Evolutionary conservation across 2,329 filamentous ascomycete genomes (phyloP).

Genomic region (Periglandula ipomoeae): DNA sequence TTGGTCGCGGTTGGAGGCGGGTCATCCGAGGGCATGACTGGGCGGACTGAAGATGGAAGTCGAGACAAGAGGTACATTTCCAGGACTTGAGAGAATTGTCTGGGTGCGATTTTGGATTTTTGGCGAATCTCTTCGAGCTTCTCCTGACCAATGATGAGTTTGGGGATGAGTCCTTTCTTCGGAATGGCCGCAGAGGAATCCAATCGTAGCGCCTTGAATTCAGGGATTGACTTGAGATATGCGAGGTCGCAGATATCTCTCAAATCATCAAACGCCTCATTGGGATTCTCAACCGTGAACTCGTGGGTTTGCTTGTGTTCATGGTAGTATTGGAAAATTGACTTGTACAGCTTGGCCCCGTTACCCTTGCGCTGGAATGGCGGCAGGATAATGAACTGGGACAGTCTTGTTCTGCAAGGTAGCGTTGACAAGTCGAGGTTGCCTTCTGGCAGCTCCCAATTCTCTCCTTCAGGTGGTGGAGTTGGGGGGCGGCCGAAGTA

Average conservation of each 20-base stretch:
- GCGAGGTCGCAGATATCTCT: constrained; percentile 66
- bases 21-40: constrained; percentile 34
- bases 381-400: constrained; percentile 86
- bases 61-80: constrained; percentile 66
- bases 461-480: constrained; percentile 28
- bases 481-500: constrained; percentile 40
- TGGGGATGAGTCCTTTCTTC: constrained; percentile 35
- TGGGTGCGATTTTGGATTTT: constrained; percentile 60
- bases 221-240: constrained; percentile 49
- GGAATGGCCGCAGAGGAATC: constrained; percentile 43
- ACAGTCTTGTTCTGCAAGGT: constrained; percentile 74
- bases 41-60: constrained; percentile 47
- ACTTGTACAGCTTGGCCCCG: constrained; percentile 70
- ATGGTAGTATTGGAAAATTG: constrained; percentile 64
- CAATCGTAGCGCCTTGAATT: constrained; percentile 48
- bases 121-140: constrained; percentile 48
- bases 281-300: constrained; percentile 90
- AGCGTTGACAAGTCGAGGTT: constrained; percentile 48
- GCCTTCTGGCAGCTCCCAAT: constrained; percentile 35
- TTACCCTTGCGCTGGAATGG: constrained; percentile 76
- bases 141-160: constrained; percentile 47
- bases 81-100: constrained; percentile 67
- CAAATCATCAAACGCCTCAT: constrained; percentile 72
- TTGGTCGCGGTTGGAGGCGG: constrained; percentile 36
- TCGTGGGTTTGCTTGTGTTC: constrained; percentile 63